Evolutionary conservation across 148 eudicot species (phyloP), one percentile per base, ranked within the genome.

Genomic region (Rhododendron mucronatum): DNA sequence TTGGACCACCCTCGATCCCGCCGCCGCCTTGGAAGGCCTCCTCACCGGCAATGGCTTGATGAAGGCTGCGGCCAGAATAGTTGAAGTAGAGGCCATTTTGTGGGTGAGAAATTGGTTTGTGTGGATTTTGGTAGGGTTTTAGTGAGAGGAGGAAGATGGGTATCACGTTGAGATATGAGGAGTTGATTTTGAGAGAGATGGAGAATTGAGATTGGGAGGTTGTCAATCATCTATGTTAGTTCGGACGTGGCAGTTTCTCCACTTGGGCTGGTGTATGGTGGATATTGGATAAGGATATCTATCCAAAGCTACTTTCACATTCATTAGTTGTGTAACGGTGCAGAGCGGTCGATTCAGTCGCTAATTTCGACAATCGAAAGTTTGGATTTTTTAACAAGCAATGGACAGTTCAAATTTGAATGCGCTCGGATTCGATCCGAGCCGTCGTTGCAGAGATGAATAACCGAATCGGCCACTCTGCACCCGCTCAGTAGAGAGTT

Each of bases 261-360:
- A 16, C 12, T 88, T 50, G 85, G 82, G 75, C 86, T 13, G 51
- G 79, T 85, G 88, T 92, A 92, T 90, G 53, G 79, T 85, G 89
- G 93, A 92, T 92, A 89, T 63, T 83, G 89, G 93, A 92, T 92
- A 88, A 88, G 89, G 85, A 87, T 90, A 92, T 92, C 93, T 76
- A 2, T 55, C 75, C 30, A 30, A 12, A 41, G 45, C 65, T 35
- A 67, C 84, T 78, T 9, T 86, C 77, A 11, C 41, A 81, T 30
- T 28, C 28, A 50, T 10, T 10, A 20, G 28, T 2, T 41, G 6
- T 39, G 5, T 0, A 39, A 0, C 41, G 6, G 44, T 41, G 7
- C 7, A 41, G 7, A 41, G 45, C 7, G 44, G 44, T 6, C 1
- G 44, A 41, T 41, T 0, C 7, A 7, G 45, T 0, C 45, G 45